phyloP scores from a whole-genome alignment of 768 basidiomycete genomes.

The Collybia sp. region DNA sequence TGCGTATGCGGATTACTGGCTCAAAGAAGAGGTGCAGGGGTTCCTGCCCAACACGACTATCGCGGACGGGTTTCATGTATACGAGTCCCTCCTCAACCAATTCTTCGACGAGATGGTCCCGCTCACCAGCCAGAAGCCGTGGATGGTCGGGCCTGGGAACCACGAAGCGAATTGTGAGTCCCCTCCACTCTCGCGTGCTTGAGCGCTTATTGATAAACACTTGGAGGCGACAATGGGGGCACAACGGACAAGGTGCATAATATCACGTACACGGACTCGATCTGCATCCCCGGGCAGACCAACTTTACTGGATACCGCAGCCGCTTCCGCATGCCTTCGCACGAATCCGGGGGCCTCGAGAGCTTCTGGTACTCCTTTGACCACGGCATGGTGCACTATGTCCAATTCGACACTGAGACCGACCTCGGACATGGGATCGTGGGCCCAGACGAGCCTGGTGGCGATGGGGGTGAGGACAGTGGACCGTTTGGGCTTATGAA shows the following conservation, averaged over 20 bases:
- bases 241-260: conserved; percentile 2
- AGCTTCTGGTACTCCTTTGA: conserved; percentile 19
- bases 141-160: conserved; percentile 17
- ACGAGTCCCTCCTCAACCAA: conserved; percentile 15
- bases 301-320: conserved; percentile 15
- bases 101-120: conserved; percentile 15
- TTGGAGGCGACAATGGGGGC: conserved; percentile 9
- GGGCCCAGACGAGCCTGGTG: conserved; percentile 12
- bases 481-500: conserved; percentile 15
- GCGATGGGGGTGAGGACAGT: conserved; percentile 9
- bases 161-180: conserved; percentile 12
- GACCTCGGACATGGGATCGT: conserved; percentile 12
- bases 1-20: conserved; percentile 13
- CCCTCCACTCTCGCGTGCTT: too few relatives aligned
- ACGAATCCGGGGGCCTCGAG: conserved; percentile 10
- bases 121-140: conserved; percentile 12
- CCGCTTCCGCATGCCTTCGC: conserved; percentile 14
- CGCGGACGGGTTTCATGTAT: conserved; percentile 10
- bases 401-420: conserved; percentile 15
- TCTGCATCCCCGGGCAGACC: conserved; percentile 15
- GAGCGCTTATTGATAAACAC: too few relatives aligned
- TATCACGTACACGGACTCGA: conserved; percentile 5
- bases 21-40: conserved; percentile 13
- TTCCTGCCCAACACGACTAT: conserved; percentile 8
- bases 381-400: conserved; percentile 14